Percentiles rank a stretch among this genome's conserved stretches.
Conservation (phyloP, 495 filamentous ascomycete species). For the Aspergillus affinis region DNA sequence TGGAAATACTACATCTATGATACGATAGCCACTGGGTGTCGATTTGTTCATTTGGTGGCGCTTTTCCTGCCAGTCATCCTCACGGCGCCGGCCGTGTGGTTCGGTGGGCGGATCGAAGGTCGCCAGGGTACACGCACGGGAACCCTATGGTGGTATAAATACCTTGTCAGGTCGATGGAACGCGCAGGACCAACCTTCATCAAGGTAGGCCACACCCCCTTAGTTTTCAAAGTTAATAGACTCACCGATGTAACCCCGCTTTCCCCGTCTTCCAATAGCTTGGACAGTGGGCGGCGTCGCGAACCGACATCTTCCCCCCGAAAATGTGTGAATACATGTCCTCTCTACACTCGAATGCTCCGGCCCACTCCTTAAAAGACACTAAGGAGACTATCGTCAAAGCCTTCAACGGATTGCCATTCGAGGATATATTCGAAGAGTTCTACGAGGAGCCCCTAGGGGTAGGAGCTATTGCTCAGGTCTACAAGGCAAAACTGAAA, state of each 20-base stretch:
- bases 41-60: conserved; percentile 78
- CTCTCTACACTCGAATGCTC: conserved; percentile 89
- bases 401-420: conserved; percentile 76
- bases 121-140: conserved; percentile 70
- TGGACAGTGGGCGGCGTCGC: conserved; percentile 97
- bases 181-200: conserved; percentile 94
- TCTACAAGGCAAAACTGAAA: conserved; percentile 93
- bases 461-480: conserved; percentile 96
- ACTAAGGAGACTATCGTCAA: conserved; percentile 76
- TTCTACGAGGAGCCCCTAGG: conserved; percentile 90
- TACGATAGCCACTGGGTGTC: conserved; percentile 80
- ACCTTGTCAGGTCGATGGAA: conserved; percentile 89
- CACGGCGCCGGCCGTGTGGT: conserved; percentile 76
- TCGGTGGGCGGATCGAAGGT: conserved; percentile 60
- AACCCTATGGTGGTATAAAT: conserved; percentile 93
- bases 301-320: conserved; percentile 95
- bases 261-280: conserved; percentile 56
- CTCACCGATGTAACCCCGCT: neutral
- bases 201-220: conserved; percentile 60
- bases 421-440: conserved; percentile 95
- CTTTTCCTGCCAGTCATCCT: conserved; percentile 91
- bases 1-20: conserved; percentile 76
- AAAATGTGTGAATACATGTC: conserved; percentile 94
- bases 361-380: conserved; percentile 78
- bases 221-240: neutral